These are phyloP conservation scores for Fusarium chuoi DNA, from an alignment of 2,329 filamentous ascomycete genomes.

Conservation along the genomic window DNA sequence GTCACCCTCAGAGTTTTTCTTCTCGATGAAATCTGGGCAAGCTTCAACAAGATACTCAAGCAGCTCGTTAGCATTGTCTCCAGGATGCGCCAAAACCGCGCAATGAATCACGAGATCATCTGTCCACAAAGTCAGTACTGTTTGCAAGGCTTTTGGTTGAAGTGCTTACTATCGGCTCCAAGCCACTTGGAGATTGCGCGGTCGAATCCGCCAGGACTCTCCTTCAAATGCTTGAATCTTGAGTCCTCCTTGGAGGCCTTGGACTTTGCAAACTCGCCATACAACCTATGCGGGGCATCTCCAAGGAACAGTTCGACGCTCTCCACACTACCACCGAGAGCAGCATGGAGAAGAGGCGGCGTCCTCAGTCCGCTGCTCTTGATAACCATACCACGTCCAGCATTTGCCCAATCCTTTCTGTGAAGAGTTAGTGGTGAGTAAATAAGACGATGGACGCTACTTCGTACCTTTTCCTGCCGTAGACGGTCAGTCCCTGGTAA, in stretches of 20 bases:
- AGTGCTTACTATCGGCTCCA: conserved; percentile 63
- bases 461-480: conserved; percentile 72
- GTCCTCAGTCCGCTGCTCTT: conserved; percentile 55
- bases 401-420: conserved; percentile 76
- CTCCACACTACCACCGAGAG: conserved; percentile 67
- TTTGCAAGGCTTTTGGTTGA: not conserved
- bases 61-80: conserved; percentile 59
- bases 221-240: conserved; percentile 69
- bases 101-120: conserved; percentile 74
- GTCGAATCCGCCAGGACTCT: conserved; percentile 71
- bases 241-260: conserved; percentile 69
- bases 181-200: conserved; percentile 72
- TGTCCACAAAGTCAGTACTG: conserved; percentile 45
- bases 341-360: conserved; percentile 71
- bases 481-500: conserved; percentile 81
- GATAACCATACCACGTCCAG: conserved; percentile 60
- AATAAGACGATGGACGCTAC: not conserved
- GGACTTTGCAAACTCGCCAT: conserved; percentile 72
- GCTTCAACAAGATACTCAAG: conserved; percentile 73
- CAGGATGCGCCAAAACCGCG: conserved; percentile 62
- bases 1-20: conserved; percentile 65
- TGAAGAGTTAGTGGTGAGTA: conserved; percentile 22
- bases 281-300: conserved; percentile 73
- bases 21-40: conserved; percentile 70
- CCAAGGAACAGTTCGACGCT: conserved; percentile 81